A percentile compares a stretch with the other conserved stretches of the same genome.
Conservation (phyloP, 2,329 filamentous ascomycete species). For the Beauveria caledonica region DNA sequence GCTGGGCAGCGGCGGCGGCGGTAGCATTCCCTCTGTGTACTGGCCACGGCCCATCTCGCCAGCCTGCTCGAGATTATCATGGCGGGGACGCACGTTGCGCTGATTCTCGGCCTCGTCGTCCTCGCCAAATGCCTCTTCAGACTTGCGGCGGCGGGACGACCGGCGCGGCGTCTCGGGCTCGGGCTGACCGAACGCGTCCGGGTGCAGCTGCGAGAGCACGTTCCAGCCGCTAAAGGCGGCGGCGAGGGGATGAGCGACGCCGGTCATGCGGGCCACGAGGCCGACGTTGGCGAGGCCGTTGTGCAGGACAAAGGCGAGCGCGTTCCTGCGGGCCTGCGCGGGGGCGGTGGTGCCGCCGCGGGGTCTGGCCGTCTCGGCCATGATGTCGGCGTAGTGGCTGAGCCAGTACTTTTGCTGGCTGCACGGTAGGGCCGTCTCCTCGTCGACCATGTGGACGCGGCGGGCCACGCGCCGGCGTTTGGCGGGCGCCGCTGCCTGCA, state of each 20-base stretch:
- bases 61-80: constrained; percentile 14
- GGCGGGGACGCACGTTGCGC: not conserved
- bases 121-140: constrained; percentile 35
- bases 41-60: constrained; percentile 22
- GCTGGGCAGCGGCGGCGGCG: constrained; percentile 15
- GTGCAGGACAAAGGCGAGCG: constrained; percentile 22
- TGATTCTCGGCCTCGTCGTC: constrained; percentile 19
- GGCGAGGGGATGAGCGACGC: constrained; percentile 35
- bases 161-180: constrained; percentile 15
- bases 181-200: constrained; percentile 22
- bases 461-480: not conserved
- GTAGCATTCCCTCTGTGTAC: constrained; percentile 20
- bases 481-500: constrained; percentile 12
- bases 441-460: constrained; percentile 21
- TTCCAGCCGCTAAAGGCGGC: constrained; percentile 29
- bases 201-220: not conserved
- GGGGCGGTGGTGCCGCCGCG: constrained; percentile 18
- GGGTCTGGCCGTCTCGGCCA: constrained; percentile 32
- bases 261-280: constrained; percentile 15
- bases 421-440: constrained; percentile 26
- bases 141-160: constrained; percentile 31
- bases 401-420: constrained; percentile 33
- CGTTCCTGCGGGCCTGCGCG: constrained; percentile 32
- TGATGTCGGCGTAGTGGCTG: constrained; percentile 43
- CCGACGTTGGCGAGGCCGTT: constrained; percentile 29